A percentile compares a stretch with the other conserved stretches of the same genome.
These are phyloP conservation scores for Leishmania braziliensis DNA, from an alignment of 208 protist species.

Conservation along the genomic window DNA sequence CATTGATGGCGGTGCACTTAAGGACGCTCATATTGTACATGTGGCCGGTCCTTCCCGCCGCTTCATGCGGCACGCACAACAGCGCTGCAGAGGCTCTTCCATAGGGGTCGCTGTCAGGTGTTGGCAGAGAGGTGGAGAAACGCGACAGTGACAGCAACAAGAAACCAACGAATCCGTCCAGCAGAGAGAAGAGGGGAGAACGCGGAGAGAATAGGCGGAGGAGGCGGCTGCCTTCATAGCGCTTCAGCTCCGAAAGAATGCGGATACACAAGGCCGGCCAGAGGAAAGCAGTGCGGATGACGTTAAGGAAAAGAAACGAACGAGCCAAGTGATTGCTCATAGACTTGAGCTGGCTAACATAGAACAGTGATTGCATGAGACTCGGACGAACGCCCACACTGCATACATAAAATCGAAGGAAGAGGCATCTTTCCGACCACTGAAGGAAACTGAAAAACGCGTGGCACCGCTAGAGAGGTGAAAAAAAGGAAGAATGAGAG, in stretches of 20 bases:
- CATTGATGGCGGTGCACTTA: background rate
- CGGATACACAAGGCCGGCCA: no score
- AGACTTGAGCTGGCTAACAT: no score
- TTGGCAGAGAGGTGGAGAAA: background rate
- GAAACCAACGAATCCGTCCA: background rate
- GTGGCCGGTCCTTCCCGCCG: background rate
- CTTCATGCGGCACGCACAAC: background rate
- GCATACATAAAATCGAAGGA: slow-evolving; percentile 6
- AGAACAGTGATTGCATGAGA: background rate
- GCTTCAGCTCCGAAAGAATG: no score
- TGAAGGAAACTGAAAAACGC: background rate
- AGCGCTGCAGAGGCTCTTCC: background rate
- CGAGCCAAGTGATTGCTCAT: no score
- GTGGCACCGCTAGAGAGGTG: background rate
- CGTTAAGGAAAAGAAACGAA: no score
- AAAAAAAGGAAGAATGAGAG: background rate
- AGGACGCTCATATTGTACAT: background rate
- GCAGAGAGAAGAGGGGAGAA: background rate
- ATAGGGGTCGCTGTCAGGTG: background rate
- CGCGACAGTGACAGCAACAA: background rate
- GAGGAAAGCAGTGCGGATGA: no score
- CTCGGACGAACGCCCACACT: background rate
- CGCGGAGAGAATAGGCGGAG: no score
- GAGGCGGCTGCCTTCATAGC: no score
- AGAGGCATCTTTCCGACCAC: background rate